These are phyloP conservation scores for Macrolepiota dolichaula DNA, from an alignment of 768 basidiomycete genomes.

Conservation along the genomic window DNA sequence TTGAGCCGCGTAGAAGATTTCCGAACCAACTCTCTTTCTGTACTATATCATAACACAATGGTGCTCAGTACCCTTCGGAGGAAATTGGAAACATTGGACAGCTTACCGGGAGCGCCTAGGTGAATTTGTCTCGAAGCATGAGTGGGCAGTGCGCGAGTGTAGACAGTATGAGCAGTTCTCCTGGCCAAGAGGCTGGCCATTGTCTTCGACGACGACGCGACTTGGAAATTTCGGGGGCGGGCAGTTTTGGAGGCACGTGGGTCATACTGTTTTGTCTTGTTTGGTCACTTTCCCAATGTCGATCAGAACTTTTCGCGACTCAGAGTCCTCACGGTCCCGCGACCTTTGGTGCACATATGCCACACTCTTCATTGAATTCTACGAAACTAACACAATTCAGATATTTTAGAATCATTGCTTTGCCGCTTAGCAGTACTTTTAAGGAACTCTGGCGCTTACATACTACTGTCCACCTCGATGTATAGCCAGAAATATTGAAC, in stretches of 20 bases:
- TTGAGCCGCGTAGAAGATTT: not conserved
- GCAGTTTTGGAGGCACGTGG: not conserved
- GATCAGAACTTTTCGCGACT: no score
- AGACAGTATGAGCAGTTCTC: not conserved
- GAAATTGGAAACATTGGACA: not conserved
- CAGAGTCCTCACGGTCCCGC: no score
- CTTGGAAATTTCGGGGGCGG: not conserved
- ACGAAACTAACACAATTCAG: no score
- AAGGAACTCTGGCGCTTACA: no score
- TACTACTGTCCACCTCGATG: not conserved
- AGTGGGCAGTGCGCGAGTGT: not conserved
- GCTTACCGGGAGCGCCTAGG: not conserved
- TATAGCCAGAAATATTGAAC: conserved; percentile 20
- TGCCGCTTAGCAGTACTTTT: not conserved
- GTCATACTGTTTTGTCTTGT: not conserved
- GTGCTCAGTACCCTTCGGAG: not conserved
- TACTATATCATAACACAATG: not conserved
- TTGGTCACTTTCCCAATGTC: not conserved
- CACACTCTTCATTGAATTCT: no score
- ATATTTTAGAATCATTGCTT: not conserved
- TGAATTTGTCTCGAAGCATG: not conserved
- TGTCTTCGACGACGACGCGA: not conserved
- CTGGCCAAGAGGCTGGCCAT: conserved; percentile 7
- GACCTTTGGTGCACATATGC: no score
- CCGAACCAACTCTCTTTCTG: not conserved